Evolutionary conservation across 2,329 filamentous ascomycete genomes (phyloP), one percentile per base, ranked within the genome.

Genomic region (Monilinia polystroma): DNA sequence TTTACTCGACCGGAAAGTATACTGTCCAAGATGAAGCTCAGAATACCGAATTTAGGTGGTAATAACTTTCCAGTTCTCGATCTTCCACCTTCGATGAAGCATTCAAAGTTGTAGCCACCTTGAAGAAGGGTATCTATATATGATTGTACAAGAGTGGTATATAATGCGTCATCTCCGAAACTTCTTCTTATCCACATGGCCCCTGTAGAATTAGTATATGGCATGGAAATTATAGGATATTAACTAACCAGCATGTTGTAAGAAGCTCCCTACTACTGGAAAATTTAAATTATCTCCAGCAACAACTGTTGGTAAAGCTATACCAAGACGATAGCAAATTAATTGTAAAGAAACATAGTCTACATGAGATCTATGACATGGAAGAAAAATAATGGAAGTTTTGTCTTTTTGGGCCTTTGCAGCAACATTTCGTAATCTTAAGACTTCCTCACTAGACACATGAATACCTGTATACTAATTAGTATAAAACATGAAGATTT

Each of bases 281-380:
- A 99, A 93, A 76, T 99, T 99, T 62, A 99, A 81, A 74, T 99
- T 99, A 75, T 99, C 95, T 12, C 95, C 95, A 0, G 95, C 92
- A 0, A 99, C 93, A 2, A 99, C 92, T 1, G 94, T 92, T 0
- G 95, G 95, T 2, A 99, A 80, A 0, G 90, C 92, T 23, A 99
- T 84, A 1, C 95, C 95, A 4, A 99, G 81, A 1, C 95, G 88
- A 78, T 97, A 99, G 79, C 95, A 99, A 66, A 99, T 96, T 52
- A 99, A 82, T 75, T 99, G 95, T 47, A 98, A 81, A 4, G 92
- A 94, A 69, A 99, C 92, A 73, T 99, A 99, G 76, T 99, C 95
- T 70, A 98, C 91, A 76, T 99, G 95, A 3, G 92, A 97, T 66
- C 93, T 87, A 78, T 99, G 95, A 71, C 93, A 97, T 0, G 95